Conservation (phyloP, 2,329 filamentous ascomycete species). For the Pseudopithomyces chartarum region DNA sequence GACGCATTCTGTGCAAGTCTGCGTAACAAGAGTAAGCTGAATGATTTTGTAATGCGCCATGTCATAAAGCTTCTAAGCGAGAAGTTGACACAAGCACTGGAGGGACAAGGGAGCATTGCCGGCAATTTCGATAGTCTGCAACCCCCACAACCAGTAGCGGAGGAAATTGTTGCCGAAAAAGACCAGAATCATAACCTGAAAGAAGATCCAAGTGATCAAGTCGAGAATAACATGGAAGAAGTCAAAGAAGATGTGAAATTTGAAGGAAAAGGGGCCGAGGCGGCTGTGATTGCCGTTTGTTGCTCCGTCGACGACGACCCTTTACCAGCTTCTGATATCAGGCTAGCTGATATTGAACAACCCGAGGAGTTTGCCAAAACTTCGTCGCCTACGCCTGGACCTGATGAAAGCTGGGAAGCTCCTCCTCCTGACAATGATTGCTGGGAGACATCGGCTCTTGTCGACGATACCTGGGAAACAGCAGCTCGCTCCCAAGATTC, state of each 20-base stretch:
- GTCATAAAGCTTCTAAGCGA: constrained; percentile 2
- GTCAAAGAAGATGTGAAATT: neutral
- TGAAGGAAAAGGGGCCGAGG: neutral
- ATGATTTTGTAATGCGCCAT: constrained; percentile 1
- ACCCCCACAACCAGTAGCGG: neutral
- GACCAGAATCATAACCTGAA: too few relatives aligned
- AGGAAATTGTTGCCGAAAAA: neutral
- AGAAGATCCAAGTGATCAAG: too few relatives aligned
- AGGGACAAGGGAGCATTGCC: neutral
- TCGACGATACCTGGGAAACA: neutral
- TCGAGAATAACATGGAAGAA: neutral
- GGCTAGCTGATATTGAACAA: too few relatives aligned
- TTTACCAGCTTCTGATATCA: neutral
- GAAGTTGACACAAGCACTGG: constrained; percentile 1
- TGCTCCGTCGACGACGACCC: neutral
- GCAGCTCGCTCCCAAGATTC: too few relatives aligned
- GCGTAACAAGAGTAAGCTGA: constrained; percentile 1
- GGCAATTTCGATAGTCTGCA: neutral
- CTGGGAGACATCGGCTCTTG: too few relatives aligned
- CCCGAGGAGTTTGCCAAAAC: neutral
- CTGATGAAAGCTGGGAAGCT: too few relatives aligned
- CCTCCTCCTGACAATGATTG: too few relatives aligned
- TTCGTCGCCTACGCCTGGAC: too few relatives aligned
- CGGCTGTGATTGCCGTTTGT: neutral
- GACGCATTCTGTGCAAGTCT: constrained; percentile 4